Evolutionary conservation across 352 stramenopile genomes (phyloP).

Genomic region (Phytophthora uliginosa): DNA sequence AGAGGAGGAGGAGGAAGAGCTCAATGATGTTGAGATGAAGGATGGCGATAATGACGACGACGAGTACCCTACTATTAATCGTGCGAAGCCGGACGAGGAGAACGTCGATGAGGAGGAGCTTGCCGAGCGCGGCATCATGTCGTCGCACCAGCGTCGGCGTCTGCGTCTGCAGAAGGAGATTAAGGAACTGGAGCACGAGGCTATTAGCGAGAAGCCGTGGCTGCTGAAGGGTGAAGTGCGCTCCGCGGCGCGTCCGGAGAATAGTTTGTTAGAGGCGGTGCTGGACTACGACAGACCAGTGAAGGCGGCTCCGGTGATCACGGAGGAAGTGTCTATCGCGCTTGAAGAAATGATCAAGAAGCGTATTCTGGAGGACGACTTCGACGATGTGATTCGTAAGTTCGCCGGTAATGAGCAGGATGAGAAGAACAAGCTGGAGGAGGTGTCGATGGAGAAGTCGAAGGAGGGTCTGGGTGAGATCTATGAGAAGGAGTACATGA

Average conservation of each 20-base stretch:
- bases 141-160: conserved; percentile 77
- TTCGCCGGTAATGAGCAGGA: conserved; percentile 82
- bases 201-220: conserved; percentile 96
- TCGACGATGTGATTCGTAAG: conserved; percentile 95
- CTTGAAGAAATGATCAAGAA: conserved; percentile 97
- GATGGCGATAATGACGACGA: conserved; percentile 57
- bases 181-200: conserved; percentile 87
- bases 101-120: conserved; percentile 74
- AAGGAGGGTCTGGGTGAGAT: conserved; percentile 94
- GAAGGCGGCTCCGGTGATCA: conserved; percentile 94
- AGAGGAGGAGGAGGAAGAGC: conserved; percentile 60
- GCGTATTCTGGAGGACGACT: conserved; percentile 96
- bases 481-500: conserved; percentile 97
- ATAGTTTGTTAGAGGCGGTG: conserved; percentile 95
- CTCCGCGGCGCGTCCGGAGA: conserved; percentile 87
- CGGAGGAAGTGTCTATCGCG: conserved; percentile 91
- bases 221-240: conserved; percentile 94
- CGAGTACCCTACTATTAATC: conserved; percentile 69
- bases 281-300: conserved; percentile 95
- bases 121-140: conserved; percentile 85
- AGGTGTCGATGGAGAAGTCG: conserved; percentile 95
- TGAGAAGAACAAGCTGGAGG: conserved; percentile 89
- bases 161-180: conserved; percentile 86
- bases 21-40: conserved; percentile 61
- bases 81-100: conserved; percentile 59